Base-by-base conservation (phyloP, 495 filamentous ascomycete genomes). In the Aspergillus incahuasiensis region DNA sequence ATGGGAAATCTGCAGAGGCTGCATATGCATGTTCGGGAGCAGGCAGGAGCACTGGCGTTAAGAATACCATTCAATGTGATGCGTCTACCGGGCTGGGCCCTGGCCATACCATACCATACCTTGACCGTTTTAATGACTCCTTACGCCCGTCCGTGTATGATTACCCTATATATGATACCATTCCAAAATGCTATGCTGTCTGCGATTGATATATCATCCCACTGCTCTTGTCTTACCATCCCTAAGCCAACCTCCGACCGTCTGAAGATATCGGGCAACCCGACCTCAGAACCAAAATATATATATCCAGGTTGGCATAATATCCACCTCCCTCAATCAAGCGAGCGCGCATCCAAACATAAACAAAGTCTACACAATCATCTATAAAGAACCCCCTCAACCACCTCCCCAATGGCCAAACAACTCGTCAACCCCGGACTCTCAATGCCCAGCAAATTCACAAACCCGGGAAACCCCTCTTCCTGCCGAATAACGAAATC, bases 371-470 rank as follows among this genome's bases (percentile, higher is more conserved):
- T 30, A 5, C 28, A 30, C 28, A 9, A 25, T 43, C 20, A 73
- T 48, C 70, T 64, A 72, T 95, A 95, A 60, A 97, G 66, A 54
- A 97, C 70, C 15, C 71, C 75, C 63, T 86, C 75, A 16, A 96
- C 94, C 79, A 82, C 82, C 62, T 95, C 90, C 12, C 76, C 92
- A 73, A 98, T 96, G 11, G 91, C 91, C 74, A 98, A 76, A 53
- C 77, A 84, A 67, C 88, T 92, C 25, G 94, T 98, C 68, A 98
- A 74, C 45, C 94, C 95, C 0, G 94, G 94, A 73, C 90, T 95
- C 74, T 98, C 94, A 68, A 98, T 96, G 6, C 90, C 91, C 63
- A 97, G 64, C 59, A 97, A 67, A 72, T 97, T 97, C 19, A 97
- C 81, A 79, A 91, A 96, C n/a, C 91, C 91, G 16, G 80, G 70